Base-by-base conservation (phyloP, 257 asterid species). In the Ocimum tenuiflorum region DNA sequence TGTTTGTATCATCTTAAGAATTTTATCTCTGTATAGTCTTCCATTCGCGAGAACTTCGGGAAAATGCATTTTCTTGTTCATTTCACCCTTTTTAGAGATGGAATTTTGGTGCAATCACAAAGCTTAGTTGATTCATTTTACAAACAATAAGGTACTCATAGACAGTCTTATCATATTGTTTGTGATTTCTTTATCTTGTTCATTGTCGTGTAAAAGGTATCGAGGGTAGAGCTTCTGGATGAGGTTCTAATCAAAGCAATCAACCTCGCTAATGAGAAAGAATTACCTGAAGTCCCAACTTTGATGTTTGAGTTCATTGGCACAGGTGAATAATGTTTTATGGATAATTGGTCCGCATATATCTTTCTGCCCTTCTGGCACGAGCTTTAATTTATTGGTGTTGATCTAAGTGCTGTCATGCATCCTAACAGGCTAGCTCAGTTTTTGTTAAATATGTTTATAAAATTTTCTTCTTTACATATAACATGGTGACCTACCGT, bases 181-280 rank as follows among this genome's bases (percentile, higher is more conserved):
- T 20, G 18, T 61, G 49, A 27, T 4, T 71, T 56, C 20, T 47
- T 58, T 29, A 45, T 23, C 47, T 63, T 62, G 36, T 65, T 24
- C 53, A 43, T 7, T 55, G 42, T 61, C 54, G 27, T 52, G 68
- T 57, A 46, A 60, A 52, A 91, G 98, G 97, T 89, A 58, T 94
- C 99, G 23, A 82, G 97, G 79, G 89, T 94, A 78, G 99, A 94
- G 86, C 96, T 94, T 63, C 68, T 94, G 78, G 99, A 94, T 76
- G 99, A 94, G 84, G 94, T 89, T 75, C 99, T 89, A 81, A 73
- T 94, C 71, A 83, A 82, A 78, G 99, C 99, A 24, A 82, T 94
- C 77, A 94, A 94, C 78, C 1, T 80, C 70, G 99, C 95, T 60
- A 94, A 94, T 59, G 96, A 89, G 67, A 89, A 89, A 84, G 77